Evolutionary conservation across 352 stramenopile genomes (phyloP), one percentile per base, ranked within the genome.

Genomic region (Achlya hypogyna): DNA sequence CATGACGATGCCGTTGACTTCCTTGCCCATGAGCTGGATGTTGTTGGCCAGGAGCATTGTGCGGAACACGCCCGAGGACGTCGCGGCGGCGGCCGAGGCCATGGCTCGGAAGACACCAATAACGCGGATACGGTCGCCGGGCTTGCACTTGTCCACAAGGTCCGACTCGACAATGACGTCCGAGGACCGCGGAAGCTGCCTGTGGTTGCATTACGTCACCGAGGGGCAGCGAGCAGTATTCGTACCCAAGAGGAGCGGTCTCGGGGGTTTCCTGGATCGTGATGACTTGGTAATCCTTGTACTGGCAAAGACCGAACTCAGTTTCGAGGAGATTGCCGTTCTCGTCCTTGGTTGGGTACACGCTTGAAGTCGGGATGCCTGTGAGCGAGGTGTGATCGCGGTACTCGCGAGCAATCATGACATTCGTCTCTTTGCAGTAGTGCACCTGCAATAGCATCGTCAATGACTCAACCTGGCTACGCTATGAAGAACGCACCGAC

Each of bases 151-250:
- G 79, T 99, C 97, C 0, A 99, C 97, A 18, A 99, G 82, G 69
- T 99, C 97, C 71, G 99, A 89, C 73, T 99, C 96, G 2, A 99
- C 76, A 62, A 99, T 93, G 34, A 99, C 83, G 58, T 99, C 97
- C 16, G 98, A 96, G 0, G 89, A 98, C 5, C 98, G 84, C 10
- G 98, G 98, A 12, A 99, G 76, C 74, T 99, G 97, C 51, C 59
- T 66, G 59, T 10, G 2, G 27, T 29, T 1, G 49, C 16, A 6
- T 43, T n/a, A 22, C 28, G 38, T 66, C 22, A 38, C 23, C 49
- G 34, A 35, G 20, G 4, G 4, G 31, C 12, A 16, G 2, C 12
- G 28, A 42, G 23, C 9, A 14, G 5, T 58, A 8, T 40, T 14
- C 5, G 40, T 66, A 56, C 86, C 98, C 72, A 87, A 98, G 89